These are phyloP conservation scores for Xerocomellus chrysenteron DNA, from an alignment of 768 basidiomycete species.

Conservation along the genomic window DNA sequence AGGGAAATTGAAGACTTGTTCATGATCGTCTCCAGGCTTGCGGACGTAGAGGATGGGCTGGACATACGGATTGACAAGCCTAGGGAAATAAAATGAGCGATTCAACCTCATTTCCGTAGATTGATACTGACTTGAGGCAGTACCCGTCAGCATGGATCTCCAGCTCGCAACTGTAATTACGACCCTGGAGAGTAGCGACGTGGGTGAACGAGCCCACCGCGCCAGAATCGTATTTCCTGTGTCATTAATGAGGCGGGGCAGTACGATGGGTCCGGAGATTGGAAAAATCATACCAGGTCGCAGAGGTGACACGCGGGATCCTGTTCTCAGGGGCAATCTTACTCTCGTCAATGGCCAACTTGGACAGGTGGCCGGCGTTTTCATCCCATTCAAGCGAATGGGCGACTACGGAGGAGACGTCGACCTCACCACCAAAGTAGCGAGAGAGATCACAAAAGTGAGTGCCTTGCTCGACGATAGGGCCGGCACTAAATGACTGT, in stretches of 20 bases:
- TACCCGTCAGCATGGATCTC: conserved; percentile 95
- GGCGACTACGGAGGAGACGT: conserved; percentile 74
- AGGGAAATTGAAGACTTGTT: conserved; percentile 67
- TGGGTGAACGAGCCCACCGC: conserved; percentile 93
- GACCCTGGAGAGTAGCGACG: conserved; percentile 87
- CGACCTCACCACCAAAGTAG: conserved; percentile 96
- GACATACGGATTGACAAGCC: conserved; percentile 91
- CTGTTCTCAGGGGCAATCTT: conserved; percentile 84
- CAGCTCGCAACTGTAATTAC: conserved; percentile 91
- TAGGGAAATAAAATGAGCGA: conserved; percentile 30
- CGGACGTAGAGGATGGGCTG: conserved; percentile 86
- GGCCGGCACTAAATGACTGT: conserved; percentile 54
- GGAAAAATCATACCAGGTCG: conserved; percentile 66
- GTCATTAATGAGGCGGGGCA: conserved; percentile 19
- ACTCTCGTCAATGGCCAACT: conserved; percentile 80
- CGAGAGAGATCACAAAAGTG: conserved; percentile 97
- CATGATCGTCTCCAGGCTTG: conserved; percentile 75
- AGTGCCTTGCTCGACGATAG: conserved; percentile 89
- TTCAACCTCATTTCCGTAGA: conserved; percentile 6
- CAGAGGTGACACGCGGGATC: conserved; percentile 90
- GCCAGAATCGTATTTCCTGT: conserved; percentile 92
- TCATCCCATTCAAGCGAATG: conserved; percentile 94
- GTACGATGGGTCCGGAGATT: conserved; percentile 19
- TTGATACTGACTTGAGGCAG: conserved; percentile 61
- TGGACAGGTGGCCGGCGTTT: conserved; percentile 79